Evolutionary conservation across 2,329 filamentous ascomycete genomes (phyloP).

Genomic region (Botrytis cinerea): DNA sequence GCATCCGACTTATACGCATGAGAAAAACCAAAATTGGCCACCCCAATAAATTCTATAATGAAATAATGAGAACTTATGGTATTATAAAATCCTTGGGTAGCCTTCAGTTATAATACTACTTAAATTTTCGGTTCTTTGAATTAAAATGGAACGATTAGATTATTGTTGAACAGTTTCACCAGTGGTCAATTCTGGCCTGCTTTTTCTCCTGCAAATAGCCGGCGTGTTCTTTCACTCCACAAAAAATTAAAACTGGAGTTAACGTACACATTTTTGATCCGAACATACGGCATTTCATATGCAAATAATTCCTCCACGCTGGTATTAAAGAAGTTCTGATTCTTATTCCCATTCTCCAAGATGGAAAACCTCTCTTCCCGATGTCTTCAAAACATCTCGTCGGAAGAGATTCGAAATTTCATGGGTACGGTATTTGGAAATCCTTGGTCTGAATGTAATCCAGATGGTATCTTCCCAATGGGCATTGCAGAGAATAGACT

Average conservation of each 20-base stretch:
- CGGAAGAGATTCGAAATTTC: slow-evolving; percentile 20
- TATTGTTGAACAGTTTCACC: neutral
- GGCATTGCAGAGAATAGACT: slow-evolving; percentile 30
- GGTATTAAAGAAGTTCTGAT: neutral
- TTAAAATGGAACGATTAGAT: neutral
- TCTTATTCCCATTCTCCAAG: neutral
- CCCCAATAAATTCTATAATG: neutral
- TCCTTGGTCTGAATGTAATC: slow-evolving; percentile 24
- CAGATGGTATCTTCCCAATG: slow-evolving; percentile 27
- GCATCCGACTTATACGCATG: neutral
- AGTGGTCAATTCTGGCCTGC: neutral
- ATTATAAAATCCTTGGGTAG: neutral
- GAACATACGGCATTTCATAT: neutral
- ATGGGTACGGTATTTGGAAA: slow-evolving; percentile 27
- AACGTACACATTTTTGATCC: neutral
- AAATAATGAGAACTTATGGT: neutral
- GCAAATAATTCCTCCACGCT: neutral
- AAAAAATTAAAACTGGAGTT: neutral
- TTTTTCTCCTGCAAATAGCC: neutral
- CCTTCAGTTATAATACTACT: neutral
- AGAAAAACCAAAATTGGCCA: neutral
- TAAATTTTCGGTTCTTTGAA: neutral
- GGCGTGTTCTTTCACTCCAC: neutral
- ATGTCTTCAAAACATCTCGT: slow-evolving; percentile 21
- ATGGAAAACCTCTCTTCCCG: slow-evolving; percentile 21